Conservation (phyloP, 495 filamentous ascomycete genomes). For the Ramalina intermedia region DNA sequence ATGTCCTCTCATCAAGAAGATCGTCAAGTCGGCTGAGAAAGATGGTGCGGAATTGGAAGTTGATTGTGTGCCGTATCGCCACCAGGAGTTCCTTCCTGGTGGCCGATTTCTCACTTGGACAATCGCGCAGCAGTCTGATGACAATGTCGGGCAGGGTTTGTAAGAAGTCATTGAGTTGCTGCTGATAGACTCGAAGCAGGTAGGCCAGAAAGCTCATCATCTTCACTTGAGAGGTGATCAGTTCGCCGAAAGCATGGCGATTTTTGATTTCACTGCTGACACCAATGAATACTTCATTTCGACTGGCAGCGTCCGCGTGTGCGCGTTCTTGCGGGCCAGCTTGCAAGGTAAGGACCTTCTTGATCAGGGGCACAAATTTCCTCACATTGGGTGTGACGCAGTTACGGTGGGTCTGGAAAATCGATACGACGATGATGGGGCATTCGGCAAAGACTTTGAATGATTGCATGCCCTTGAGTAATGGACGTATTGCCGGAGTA, state of each 20-base stretch:
- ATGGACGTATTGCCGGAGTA: slow-evolving; percentile 63
- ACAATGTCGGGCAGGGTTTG: slow-evolving; percentile 79
- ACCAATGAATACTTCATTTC: slow-evolving; percentile 72
- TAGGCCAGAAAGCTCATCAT: slow-evolving; percentile 99
- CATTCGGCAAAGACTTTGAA: slow-evolving; percentile 98
- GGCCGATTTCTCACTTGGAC: slow-evolving; percentile 81
- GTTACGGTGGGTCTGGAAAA: slow-evolving; percentile 80
- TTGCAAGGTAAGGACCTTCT: slow-evolving; percentile 74
- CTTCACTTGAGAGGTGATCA: slow-evolving; percentile 96
- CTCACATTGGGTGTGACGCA: slow-evolving; percentile 77
- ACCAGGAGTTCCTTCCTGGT: slow-evolving; percentile 91
- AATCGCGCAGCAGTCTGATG: slow-evolving; percentile 83
- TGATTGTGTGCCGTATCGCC: slow-evolving; percentile 95
- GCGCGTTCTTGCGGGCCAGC: slow-evolving; percentile 89
- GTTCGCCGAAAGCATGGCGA: slow-evolving; percentile 86
- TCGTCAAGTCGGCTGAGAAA: slow-evolving; percentile 93
- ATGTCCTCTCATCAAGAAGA: slow-evolving; percentile 77
- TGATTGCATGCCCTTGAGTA: slow-evolving; percentile 89
- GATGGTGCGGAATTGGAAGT: slow-evolving; percentile 94
- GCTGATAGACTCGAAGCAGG: slow-evolving; percentile 72
- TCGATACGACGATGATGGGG: slow-evolving; percentile 95
- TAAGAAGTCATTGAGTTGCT: slow-evolving; percentile 80
- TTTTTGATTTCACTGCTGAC: slow-evolving; percentile 92
- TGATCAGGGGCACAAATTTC: slow-evolving; percentile 85
- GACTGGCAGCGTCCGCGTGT: slow-evolving; percentile 63